Conservation (phyloP, 768 basidiomycete genomes). For the Tephrocybe sp. region DNA sequence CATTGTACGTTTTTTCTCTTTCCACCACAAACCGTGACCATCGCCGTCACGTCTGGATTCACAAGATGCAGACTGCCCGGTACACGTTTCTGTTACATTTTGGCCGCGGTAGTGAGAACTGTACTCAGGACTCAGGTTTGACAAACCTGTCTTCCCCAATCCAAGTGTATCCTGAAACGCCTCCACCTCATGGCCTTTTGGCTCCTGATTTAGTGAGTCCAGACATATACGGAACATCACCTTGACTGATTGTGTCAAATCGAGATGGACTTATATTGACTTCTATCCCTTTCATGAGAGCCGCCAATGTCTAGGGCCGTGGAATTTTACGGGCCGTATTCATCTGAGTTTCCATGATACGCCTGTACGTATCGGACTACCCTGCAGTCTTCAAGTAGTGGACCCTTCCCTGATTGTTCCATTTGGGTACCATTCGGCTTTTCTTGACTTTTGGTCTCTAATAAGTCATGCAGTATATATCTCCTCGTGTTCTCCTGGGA, state of each 20-base stretch:
- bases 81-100: background rate
- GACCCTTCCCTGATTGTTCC: too few species aligned
- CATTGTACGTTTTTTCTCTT: constrained; percentile 24
- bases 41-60: background rate
- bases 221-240: background rate
- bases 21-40: background rate
- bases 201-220: background rate
- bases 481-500: too few species aligned
- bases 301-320: too few species aligned
- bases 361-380: too few species aligned
- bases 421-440: too few species aligned
- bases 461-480: too few species aligned
- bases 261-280: background rate
- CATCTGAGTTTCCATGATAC: background rate
- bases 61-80: background rate
- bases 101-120: background rate
- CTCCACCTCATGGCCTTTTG: background rate
- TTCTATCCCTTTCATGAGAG: background rate
- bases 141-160: background rate
- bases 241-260: background rate
- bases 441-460: too few species aligned
- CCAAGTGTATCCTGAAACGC: background rate
- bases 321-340: background rate
- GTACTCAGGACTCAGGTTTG: background rate
- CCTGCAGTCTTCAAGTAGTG: too few species aligned